A percentile compares a stretch with the other conserved stretches of the same genome.
Conservation (phyloP, 495 filamentous ascomycete species). For the Pseudomonodictys pantanalensis region DNA sequence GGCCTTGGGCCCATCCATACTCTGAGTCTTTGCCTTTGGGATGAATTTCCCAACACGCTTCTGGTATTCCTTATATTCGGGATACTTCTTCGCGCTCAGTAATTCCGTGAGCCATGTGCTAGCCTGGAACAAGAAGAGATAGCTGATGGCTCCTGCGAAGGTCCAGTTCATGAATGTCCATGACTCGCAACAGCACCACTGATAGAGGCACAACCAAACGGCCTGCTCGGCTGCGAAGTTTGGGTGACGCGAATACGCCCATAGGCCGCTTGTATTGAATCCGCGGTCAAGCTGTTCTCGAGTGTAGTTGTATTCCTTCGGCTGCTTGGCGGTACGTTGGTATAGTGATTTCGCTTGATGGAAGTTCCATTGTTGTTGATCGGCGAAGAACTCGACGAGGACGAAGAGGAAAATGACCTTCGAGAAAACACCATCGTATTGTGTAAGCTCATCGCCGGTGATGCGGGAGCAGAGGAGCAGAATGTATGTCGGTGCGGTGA, state of each 20-base stretch:
- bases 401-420: slow-evolving; percentile 66
- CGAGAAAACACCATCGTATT: slow-evolving; percentile 66
- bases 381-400: slow-evolving; percentile 73
- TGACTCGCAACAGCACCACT: slow-evolving; percentile 76
- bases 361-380: slow-evolving; percentile 93
- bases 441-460: slow-evolving; percentile 41
- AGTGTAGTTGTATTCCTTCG: slow-evolving; percentile 49
- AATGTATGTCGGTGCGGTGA: slow-evolving; percentile 80
- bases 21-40: slow-evolving; percentile 48
- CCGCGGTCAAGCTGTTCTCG: slow-evolving; percentile 85
- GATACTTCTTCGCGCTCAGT: slow-evolving; percentile 78
- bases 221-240: slow-evolving; percentile 93
- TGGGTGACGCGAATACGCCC: slow-evolving; percentile 82
- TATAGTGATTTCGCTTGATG: slow-evolving; percentile 78
- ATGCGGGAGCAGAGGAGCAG: slow-evolving; percentile 61
- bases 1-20: slow-evolving; percentile 18
- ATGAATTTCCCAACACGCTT: slow-evolving; percentile 75
- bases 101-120: slow-evolving; percentile 83
- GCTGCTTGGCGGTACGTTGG: slow-evolving; percentile 65
- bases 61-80: slow-evolving; percentile 85
- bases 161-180: slow-evolving; percentile 75
- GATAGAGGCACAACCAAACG: slow-evolving; percentile 83
- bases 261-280: slow-evolving; percentile 82
- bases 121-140: slow-evolving; percentile 79
- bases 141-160: slow-evolving; percentile 62